Evolutionary conservation across 768 basidiomycete species (phyloP), one percentile per base, ranked within the genome.

Genomic region (Lyophyllum shimeji): DNA sequence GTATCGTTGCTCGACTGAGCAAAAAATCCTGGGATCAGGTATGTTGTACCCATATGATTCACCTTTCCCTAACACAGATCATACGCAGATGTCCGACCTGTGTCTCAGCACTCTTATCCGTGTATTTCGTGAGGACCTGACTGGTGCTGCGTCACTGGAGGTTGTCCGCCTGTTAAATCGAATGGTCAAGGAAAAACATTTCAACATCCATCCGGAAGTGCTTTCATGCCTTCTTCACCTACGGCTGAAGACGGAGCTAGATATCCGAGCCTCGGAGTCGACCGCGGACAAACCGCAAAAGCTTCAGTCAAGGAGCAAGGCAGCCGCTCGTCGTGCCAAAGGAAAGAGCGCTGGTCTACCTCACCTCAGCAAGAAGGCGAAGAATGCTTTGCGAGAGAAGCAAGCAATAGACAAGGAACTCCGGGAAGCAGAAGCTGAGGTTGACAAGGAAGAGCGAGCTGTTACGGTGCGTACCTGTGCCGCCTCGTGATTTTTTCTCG

Each of bases 171-270:
- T 98, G 37, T 72, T 99, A 59, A 95, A 97, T 63, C 85, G 95
- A 57, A 98, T 98, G 91, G 84, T 97, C 69, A 98, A 96, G 70
- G 96, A 97, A 67, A 86, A 87, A 29, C 84, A 85, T 60, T 99
- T 91, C 74, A 86, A 87, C 60, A 86, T 98, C 40, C 89, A 95
- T 65, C 93, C 96, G 8, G 86, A 91, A 57, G 90, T 95, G 45
- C 79, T 98, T 45, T 83, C 87, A 13, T 92, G 90, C 68, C 82
- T 99, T 3, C 78, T 93, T 50, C 82, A 91, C 64, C 79, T 99
- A 43, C 89, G 95, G 15, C 80, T 99, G 37, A 89, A 90, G 70
- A 89, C 82, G 58, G 95, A 98, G 68, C 80, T 98, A 12, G 81
- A 83, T 20, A 82, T 92, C 39, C 83, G 92, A 39, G 86, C 93